These are phyloP conservation scores for Podaxis mareebaensis DNA, from an alignment of 768 basidiomycete species.

Conservation along the genomic window DNA sequence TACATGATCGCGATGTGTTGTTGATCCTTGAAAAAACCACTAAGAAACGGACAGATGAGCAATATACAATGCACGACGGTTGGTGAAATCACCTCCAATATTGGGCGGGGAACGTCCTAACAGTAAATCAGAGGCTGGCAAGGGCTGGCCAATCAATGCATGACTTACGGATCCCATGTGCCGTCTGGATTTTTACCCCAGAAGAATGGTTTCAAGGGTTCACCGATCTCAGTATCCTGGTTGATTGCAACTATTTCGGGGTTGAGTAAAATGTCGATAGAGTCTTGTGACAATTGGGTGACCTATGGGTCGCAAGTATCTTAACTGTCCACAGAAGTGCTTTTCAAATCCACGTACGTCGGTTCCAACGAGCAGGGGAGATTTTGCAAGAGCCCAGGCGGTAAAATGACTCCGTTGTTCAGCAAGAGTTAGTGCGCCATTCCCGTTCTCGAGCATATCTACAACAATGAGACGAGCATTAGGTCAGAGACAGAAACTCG, in stretches of 20 bases:
- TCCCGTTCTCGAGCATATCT: conserved; percentile 42
- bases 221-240: conserved; percentile 50
- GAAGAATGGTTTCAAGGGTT: conserved; percentile 52
- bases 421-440: conserved; percentile 47
- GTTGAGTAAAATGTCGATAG: conserved; percentile 47
- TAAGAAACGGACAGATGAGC: conserved; percentile 4
- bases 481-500: not conserved
- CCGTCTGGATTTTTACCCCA: conserved; percentile 55
- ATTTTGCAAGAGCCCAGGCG: conserved; percentile 57
- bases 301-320: conserved; percentile 11
- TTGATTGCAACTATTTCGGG: conserved; percentile 57
- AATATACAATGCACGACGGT: not conserved
- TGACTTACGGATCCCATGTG: conserved; percentile 27
- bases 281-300: conserved; percentile 30
- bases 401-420: conserved; percentile 57
- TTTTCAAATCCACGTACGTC: conserved; percentile 32
- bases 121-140: conserved; percentile 36
- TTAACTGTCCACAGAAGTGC: not conserved
- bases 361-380: conserved; percentile 52
- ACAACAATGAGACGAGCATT: not conserved
- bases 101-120: conserved; percentile 48
- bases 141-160: conserved; percentile 13
- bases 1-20: conserved; percentile 31
- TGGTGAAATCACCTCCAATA: conserved; percentile 44
- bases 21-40: conserved; percentile 27